phyloP scores from a whole-genome alignment of 176 grass and related monocot genomes.

The Paspalum vaginatum region DNA sequence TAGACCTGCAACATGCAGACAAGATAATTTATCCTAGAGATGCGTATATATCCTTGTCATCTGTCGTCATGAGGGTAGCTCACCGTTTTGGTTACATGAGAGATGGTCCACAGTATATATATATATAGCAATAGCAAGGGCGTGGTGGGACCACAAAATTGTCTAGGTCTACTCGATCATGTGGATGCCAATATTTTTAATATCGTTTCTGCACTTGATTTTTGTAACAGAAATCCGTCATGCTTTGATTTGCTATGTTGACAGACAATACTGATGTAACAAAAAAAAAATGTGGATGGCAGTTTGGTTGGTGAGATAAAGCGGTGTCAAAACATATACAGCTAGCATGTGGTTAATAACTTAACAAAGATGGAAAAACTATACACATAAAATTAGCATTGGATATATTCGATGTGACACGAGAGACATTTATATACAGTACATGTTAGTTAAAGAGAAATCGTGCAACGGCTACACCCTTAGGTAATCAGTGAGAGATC shows the following conservation, averaged over 20 bases:
- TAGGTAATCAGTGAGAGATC: background rate
- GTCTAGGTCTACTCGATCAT: constrained; percentile 28
- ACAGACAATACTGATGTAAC: background rate
- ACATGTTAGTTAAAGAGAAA: background rate
- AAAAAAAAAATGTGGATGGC: too few relatives aligned
- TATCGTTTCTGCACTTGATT: background rate
- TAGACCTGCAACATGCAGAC: constrained; percentile 36
- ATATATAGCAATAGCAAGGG: background rate
- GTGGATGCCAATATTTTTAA: constrained; percentile 31
- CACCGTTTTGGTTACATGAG: constrained; percentile 16
- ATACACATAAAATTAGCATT: too few relatives aligned
- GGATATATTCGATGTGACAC: too few relatives aligned
- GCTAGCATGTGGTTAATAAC: too few relatives aligned
- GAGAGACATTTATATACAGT: too few relatives aligned
- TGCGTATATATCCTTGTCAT: constrained; percentile 37
- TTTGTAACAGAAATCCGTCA: background rate
- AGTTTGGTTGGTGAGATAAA: background rate
- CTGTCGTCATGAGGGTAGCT: constrained; percentile 21
- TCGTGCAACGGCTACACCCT: background rate
- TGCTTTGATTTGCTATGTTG: background rate
- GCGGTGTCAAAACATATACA: too few relatives aligned
- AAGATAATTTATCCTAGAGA: constrained; percentile 20
- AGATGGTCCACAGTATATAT: constrained; percentile 33
- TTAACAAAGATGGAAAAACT: too few relatives aligned
- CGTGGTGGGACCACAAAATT: constrained; percentile 42